Conservation (phyloP, 305 asterid species). For the Rubia tinctorum region DNA sequence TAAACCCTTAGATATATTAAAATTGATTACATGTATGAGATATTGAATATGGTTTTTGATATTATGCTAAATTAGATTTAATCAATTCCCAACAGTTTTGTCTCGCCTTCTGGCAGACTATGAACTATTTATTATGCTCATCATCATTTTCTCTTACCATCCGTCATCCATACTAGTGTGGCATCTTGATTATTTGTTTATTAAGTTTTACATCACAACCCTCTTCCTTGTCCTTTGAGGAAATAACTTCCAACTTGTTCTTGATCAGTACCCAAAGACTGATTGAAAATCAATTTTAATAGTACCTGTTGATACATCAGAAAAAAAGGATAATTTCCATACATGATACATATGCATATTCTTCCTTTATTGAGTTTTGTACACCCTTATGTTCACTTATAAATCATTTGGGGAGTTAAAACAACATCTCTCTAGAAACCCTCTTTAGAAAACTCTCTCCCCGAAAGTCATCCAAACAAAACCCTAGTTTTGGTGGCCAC, state of each 20-base stretch:
- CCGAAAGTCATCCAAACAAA: too few species aligned
- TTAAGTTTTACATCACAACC: background rate
- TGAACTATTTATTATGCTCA: constrained; percentile 39
- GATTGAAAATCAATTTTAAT: background rate
- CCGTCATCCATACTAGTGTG: background rate
- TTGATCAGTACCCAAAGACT: background rate
- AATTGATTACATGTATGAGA: too few species aligned
- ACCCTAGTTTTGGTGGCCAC: too few species aligned
- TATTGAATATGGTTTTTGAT: too few species aligned
- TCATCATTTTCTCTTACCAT: background rate
- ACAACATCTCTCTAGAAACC: too few species aligned
- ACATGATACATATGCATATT: background rate
- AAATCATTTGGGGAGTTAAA: too few species aligned
- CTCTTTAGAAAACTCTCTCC: too few species aligned
- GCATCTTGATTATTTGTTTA: background rate
- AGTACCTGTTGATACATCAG: background rate
- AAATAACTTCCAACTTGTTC: background rate
- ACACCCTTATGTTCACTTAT: too few species aligned
- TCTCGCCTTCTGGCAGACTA: constrained; percentile 58
- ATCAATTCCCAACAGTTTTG: background rate
- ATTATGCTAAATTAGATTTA: too few species aligned
- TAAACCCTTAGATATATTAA: too few species aligned
- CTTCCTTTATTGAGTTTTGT: background rate
- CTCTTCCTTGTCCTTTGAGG: background rate
- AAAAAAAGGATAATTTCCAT: background rate